Evolutionary conservation across 495 filamentous ascomycete species (phyloP).

Genomic region (Darksidea phi): DNA sequence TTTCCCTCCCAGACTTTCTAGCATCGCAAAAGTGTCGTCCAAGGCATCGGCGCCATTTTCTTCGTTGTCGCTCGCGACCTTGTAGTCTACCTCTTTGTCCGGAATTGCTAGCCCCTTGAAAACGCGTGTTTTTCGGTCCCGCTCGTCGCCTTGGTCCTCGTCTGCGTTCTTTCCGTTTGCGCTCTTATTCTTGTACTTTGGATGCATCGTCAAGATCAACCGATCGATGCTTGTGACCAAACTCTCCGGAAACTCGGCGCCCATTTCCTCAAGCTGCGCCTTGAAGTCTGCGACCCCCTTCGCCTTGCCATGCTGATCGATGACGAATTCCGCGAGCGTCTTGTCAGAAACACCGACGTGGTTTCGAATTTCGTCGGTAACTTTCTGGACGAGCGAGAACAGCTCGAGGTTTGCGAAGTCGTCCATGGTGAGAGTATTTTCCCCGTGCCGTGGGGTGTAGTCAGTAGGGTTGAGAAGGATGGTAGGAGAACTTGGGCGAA

Average conservation of each 20-base stretch:
- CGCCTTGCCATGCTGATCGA: slow-evolving; percentile 82
- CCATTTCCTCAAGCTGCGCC: slow-evolving; percentile 67
- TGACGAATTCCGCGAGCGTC: slow-evolving; percentile 91
- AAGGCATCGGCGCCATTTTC: slow-evolving; percentile 60
- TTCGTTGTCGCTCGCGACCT: slow-evolving; percentile 42
- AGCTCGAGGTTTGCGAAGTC: slow-evolving; percentile 87
- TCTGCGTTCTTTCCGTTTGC: slow-evolving; percentile 50
- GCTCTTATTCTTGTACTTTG: slow-evolving; percentile 63
- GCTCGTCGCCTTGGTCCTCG: slow-evolving; percentile 34
- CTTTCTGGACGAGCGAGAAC: slow-evolving; percentile 89
- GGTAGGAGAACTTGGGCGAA: too few species aligned
- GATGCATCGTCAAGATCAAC: slow-evolving; percentile 84
- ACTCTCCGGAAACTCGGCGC: slow-evolving; percentile 84
- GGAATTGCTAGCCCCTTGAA: slow-evolving; percentile 90
- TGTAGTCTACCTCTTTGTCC: slow-evolving; percentile 64
- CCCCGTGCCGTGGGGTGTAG: background rate
- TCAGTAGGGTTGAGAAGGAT: background rate
- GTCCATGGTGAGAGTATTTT: slow-evolving; percentile 61
- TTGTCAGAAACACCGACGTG: slow-evolving; percentile 91
- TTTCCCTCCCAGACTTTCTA: slow-evolving; percentile 83
- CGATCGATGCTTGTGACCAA: slow-evolving; percentile 89
- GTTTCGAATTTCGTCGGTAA: slow-evolving; percentile 91
- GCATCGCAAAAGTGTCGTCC: slow-evolving; percentile 88
- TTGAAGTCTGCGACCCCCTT: slow-evolving; percentile 66
- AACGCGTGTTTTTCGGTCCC: slow-evolving; percentile 67